phyloP scores from a whole-genome alignment of 1,284 basidiomycete species.

The Crucibulum parvulum region DNA sequence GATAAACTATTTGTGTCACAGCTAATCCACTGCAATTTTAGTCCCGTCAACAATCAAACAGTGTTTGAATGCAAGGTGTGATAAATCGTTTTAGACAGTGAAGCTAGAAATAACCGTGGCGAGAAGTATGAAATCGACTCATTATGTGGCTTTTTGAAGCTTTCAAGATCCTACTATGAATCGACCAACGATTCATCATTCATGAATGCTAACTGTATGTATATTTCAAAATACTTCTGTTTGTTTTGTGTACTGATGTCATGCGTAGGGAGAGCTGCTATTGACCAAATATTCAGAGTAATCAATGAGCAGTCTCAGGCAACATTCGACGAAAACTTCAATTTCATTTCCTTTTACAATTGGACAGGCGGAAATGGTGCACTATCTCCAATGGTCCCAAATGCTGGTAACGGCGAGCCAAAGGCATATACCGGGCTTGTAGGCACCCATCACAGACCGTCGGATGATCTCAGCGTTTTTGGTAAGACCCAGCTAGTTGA shows the following conservation, averaged over 20 bases:
- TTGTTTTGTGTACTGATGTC: neutral
- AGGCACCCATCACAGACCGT: constrained; percentile 79
- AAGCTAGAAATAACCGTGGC: neutral
- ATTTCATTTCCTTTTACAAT: constrained; percentile 79
- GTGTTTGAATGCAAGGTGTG: constrained; percentile 82
- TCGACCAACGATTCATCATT: constrained; percentile 74
- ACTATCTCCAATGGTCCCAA: constrained; percentile 67
- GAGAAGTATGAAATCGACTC: constrained; percentile 78
- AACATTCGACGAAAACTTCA: constrained; percentile 72
- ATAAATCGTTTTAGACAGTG: neutral
- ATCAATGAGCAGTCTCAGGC: constrained; percentile 79
- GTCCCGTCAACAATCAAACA: constrained; percentile 69
- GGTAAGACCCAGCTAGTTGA: constrained; percentile 44
- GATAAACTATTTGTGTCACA: too few species aligned
- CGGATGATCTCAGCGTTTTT: constrained; percentile 75
- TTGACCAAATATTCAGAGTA: constrained; percentile 76
- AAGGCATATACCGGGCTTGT: constrained; percentile 71
- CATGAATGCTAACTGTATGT: constrained; percentile 71
- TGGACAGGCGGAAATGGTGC: constrained; percentile 77
- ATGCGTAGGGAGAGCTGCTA: constrained; percentile 66
- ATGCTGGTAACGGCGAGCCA: constrained; percentile 73
- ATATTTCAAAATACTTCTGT: neutral
- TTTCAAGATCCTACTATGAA: constrained; percentile 76
- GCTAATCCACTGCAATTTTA: too few species aligned
- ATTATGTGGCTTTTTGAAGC: constrained; percentile 76